Evolutionary conservation across 345 rosid species (phyloP).

Genomic region (Trapa bicornis): DNA sequence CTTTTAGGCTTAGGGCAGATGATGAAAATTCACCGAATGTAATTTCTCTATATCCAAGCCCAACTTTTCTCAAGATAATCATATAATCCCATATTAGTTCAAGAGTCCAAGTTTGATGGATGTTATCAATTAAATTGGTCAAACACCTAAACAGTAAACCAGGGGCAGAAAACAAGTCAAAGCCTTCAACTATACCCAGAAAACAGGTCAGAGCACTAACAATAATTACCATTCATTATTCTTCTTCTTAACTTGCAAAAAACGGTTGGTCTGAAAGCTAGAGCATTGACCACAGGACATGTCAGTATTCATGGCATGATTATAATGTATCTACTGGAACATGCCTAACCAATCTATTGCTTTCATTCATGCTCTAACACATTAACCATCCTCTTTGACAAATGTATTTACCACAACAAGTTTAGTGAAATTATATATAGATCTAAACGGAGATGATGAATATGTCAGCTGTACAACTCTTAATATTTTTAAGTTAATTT

Average conservation of each 20-base stretch:
- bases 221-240: neutral
- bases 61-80: neutral
- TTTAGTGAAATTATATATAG: neutral
- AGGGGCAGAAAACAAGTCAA: neutral
- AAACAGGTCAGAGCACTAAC: neutral
- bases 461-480: neutral
- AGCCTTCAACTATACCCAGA: neutral
- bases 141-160: neutral
- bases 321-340: neutral
- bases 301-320: no score
- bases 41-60: neutral
- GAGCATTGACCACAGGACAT: neutral
- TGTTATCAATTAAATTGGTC: neutral
- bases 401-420: neutral
- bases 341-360: neutral
- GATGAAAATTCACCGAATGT: neutral
- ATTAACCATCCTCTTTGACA: neutral
- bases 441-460: neutral
- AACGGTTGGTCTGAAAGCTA: neutral
- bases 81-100: neutral
- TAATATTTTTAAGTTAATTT: neutral
- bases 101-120: neutral
- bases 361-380: neutral
- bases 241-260: neutral
- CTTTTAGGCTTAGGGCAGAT: neutral